Conservation (phyloP, 2,329 filamentous ascomycete genomes). For the Hypoxylon sp. region DNA sequence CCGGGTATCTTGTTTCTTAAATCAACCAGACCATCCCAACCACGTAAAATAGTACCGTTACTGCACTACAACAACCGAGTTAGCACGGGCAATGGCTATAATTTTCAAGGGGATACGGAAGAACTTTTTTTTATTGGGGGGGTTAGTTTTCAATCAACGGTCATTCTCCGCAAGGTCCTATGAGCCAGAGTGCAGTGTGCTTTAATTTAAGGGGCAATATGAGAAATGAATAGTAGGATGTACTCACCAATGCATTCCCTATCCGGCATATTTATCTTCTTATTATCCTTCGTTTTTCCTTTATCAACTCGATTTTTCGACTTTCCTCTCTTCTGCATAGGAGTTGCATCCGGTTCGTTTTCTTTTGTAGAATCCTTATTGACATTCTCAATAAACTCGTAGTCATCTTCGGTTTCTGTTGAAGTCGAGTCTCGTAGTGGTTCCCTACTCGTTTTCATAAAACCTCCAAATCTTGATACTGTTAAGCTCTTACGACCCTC, state of each 20-base stretch:
- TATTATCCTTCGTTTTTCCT: conserved; percentile 46
- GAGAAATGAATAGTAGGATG: not conserved
- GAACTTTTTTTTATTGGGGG: not conserved
- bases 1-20: conserved; percentile 47
- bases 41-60: conserved; percentile 42
- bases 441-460: conserved; percentile 68
- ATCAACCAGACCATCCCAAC: conserved; percentile 39
- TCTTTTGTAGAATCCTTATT: conserved; percentile 45
- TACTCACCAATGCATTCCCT: conserved; percentile 50
- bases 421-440: conserved; percentile 55
- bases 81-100: conserved; percentile 6
- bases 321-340: conserved; percentile 45
- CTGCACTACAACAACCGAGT: conserved; percentile 48
- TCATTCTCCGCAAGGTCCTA: not conserved
- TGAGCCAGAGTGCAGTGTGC: not conserved
- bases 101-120: not conserved
- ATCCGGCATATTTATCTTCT: conserved; percentile 43
- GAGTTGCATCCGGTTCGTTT: conserved; percentile 38
- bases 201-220: not conserved
- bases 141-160: not conserved
- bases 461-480: conserved; percentile 68
- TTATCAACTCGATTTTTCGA: conserved; percentile 46
- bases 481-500: conserved; percentile 71
- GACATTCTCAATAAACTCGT: conserved; percentile 47
- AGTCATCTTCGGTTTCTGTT: conserved; percentile 47